Conservation (phyloP, 768 basidiomycete genomes). For the Tulasnella sp. region DNA sequence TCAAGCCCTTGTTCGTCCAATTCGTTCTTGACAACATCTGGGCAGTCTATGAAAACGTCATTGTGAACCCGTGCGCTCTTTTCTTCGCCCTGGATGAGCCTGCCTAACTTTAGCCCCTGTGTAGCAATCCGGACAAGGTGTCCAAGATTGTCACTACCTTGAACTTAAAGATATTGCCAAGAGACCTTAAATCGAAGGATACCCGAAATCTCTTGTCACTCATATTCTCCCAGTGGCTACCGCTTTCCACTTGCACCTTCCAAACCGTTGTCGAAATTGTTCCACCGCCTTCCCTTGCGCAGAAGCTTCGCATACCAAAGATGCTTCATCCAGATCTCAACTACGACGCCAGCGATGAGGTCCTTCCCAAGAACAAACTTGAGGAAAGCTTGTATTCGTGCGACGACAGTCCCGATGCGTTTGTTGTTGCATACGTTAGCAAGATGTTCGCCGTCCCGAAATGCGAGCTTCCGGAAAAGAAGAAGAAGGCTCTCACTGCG, state of each 20-base stretch:
- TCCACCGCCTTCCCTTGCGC: conserved; percentile 76
- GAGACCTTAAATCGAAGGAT: conserved; percentile 89
- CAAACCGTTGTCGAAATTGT: conserved; percentile 86
- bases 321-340: conserved; percentile 79
- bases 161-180: conserved; percentile 67
- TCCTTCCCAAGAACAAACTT: conserved; percentile 62
- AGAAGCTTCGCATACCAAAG: conserved; percentile 71
- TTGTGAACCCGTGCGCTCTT: conserved; percentile 70
- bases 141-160: conserved; percentile 76
- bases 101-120: not conserved
- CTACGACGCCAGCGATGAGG: conserved; percentile 31
- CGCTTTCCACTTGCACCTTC: conserved; percentile 84
- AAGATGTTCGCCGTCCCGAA: conserved; percentile 94
- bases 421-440: conserved; percentile 78
- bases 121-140: conserved; percentile 79
- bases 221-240: conserved; percentile 93
- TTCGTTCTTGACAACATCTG: conserved; percentile 95
- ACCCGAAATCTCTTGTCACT: conserved; percentile 66
- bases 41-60: conserved; percentile 87
- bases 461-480: conserved; percentile 76
- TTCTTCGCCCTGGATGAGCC: conserved; percentile 3
- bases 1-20: conserved; percentile 95
- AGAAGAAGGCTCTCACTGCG: conserved; percentile 59
- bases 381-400: conserved; percentile 74
- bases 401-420: conserved; percentile 42